Conservation (phyloP, 1,139 yeast species). For the Torulaspora globosa region DNA sequence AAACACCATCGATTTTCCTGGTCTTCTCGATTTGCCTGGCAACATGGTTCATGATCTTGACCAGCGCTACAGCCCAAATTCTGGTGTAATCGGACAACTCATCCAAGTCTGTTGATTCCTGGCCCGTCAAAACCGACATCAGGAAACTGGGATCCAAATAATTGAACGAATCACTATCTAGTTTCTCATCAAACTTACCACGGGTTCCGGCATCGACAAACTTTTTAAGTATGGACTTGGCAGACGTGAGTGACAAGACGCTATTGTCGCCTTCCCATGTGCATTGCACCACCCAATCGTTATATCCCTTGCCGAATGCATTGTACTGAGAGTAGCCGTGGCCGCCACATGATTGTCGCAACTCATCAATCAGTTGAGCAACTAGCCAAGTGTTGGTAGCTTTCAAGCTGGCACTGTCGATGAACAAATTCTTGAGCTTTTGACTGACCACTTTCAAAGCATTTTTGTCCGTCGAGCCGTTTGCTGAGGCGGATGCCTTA, state of each 20-base stretch:
- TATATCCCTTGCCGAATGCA: slow-evolving; percentile 83
- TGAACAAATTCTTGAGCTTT: slow-evolving; percentile 71
- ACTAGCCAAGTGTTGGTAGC: slow-evolving; percentile 88
- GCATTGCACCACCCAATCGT: slow-evolving; percentile 94
- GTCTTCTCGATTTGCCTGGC: slow-evolving; percentile 43
- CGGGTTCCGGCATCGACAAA: slow-evolving; percentile 40
- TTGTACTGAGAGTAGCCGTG: slow-evolving; percentile 90
- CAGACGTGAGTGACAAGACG: slow-evolving; percentile 77
- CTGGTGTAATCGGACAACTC: slow-evolving; percentile 39
- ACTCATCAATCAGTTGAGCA: slow-evolving; percentile 74
- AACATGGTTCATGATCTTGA: slow-evolving; percentile 47
- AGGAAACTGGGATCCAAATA: slow-evolving; percentile 41
- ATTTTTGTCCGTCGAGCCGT: slow-evolving; percentile 38
- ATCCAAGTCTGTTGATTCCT: slow-evolving; percentile 37
- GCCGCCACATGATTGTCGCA: slow-evolving; percentile 96
- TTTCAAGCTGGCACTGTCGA: slow-evolving; percentile 83
- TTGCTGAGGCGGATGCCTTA: slow-evolving; percentile 46
- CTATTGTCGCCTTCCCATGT: slow-evolving; percentile 98
- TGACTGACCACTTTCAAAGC: slow-evolving; percentile 45
- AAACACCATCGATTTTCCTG: slow-evolving; percentile 53
- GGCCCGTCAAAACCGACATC: slow-evolving; percentile 22
- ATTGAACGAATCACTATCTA: slow-evolving; percentile 38
- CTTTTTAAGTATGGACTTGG: slow-evolving; percentile 66
- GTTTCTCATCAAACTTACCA: slow-evolving; percentile 42
- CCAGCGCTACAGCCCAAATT: slow-evolving; percentile 47